phyloP scores from a whole-genome alignment of 2,329 filamentous ascomycete genomes.

The Apiospora pterosperma region DNA sequence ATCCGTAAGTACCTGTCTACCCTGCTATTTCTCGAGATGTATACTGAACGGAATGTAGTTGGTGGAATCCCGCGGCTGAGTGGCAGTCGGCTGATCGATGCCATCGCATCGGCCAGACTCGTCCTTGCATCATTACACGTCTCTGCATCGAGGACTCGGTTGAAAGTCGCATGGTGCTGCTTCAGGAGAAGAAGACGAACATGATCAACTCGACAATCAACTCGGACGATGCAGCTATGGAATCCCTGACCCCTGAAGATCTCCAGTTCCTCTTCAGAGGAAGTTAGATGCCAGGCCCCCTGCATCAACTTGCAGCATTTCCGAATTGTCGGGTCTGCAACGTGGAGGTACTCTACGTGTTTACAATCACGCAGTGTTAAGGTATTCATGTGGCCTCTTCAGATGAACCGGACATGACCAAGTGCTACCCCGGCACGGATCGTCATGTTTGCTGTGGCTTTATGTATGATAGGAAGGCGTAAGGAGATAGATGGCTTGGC shows the following conservation, averaged over 20 bases:
- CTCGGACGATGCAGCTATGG: conserved; percentile 85
- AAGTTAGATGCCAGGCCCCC: conserved; percentile 23
- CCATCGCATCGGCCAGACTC: conserved; percentile 92
- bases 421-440: not conserved
- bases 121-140: conserved; percentile 90
- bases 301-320: not conserved
- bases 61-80: conserved; percentile 99
- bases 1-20: conserved; percentile 66
- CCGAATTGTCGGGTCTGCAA: not conserved
- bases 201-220: conserved; percentile 99
- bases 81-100: conserved; percentile 96
- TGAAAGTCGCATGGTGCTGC: conserved; percentile 88
- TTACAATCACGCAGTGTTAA: not conserved
- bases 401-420: not conserved
- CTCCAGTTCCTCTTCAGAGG: conserved; percentile 96
- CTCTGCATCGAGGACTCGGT: conserved; percentile 97
- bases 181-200: conserved; percentile 98
- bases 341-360: not conserved
- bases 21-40: too few species aligned
- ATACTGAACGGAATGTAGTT: conserved; percentile 46
- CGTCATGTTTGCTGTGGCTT: not conserved
- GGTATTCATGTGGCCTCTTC: not conserved
- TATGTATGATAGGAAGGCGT: not conserved
- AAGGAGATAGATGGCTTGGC: not conserved
- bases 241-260: conserved; percentile 85